Evolutionary conservation across 345 rosid species (phyloP), one percentile per base, ranked within the genome.

Genomic region (Populus pruinosa): DNA sequence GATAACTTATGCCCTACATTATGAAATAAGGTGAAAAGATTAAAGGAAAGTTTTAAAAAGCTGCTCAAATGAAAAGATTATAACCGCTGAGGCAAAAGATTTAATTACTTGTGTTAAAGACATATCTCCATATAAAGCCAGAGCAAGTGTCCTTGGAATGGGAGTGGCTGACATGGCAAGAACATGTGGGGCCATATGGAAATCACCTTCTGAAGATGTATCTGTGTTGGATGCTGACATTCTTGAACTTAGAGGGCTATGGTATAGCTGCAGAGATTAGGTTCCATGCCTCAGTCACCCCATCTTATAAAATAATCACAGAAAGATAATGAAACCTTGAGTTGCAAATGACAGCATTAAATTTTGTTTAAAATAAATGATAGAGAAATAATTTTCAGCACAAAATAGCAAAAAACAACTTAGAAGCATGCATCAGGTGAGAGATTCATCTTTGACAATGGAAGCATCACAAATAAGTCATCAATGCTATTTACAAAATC

Each of bases 151-250:
- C 88, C 98, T 90, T 13, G 98, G 99, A 70, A 93, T 92, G 79
- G 97, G 97, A 77, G 99, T 96, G 79, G 98, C 98, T 72, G 98
- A 91, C 94, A 96, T 85, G 41, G 97, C 97, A 75, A 96, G 97
- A 82, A 96, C 87, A 84, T 96, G 98, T 35, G 98, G 99, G 76
- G 99, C 98, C 98, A 96, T 96, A 76, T 76, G 44, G 75, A 73
- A 83, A 81, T 88, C 91, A 81, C 76, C 76, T 75, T 86, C 83
- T 63, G 90, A 81, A 67, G 89, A 77, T 38, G 75, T 85, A 72
- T 87, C 87, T 18, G 77, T 76, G 64, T 77, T 72, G 67, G 75
- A 73, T 69, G 71, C 82, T 67, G 74, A 82, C 43, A 71, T 41
- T 83, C 78, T 89, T 72, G 91, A 91, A 84, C 80, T 85, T 80